These are phyloP conservation scores for Wickerhamomyces strasburgensis DNA, from an alignment of 805 yeast species.

Conservation along the genomic window DNA sequence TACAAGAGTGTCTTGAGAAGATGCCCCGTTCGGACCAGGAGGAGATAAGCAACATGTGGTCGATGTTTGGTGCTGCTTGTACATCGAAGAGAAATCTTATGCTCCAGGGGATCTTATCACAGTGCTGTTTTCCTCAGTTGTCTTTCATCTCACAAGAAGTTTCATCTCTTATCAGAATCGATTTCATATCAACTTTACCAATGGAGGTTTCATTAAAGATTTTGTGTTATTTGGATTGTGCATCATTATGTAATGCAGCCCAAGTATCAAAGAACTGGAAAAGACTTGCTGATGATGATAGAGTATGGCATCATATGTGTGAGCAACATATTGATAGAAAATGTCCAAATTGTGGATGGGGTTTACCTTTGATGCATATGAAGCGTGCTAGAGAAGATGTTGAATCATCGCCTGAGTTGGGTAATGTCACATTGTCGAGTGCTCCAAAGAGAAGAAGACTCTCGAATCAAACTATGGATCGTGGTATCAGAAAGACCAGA, in stretches of 20 bases:
- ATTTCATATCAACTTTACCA: conserved; percentile 82
- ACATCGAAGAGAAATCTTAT: conserved; percentile 66
- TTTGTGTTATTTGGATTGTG: conserved; percentile 85
- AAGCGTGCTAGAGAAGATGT: conserved; percentile 53
- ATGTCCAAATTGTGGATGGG: conserved; percentile 99
- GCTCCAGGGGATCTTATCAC: conserved; percentile 75
- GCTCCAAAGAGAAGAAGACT: conserved; percentile 23
- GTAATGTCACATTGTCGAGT: conserved; percentile 1
- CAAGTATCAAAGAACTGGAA: conserved; percentile 89
- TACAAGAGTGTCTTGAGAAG: conserved; percentile 52
- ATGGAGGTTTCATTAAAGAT: conserved; percentile 80
- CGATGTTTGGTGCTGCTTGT: conserved; percentile 73
- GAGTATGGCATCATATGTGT: conserved; percentile 98
- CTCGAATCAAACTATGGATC: conserved; percentile 20
- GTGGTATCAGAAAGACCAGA: conserved; percentile 42
- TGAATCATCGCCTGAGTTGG: conserved; percentile 13
- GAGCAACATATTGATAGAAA: conserved; percentile 97
- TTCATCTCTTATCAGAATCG: conserved; percentile 74
- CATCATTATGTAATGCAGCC: conserved; percentile 89
- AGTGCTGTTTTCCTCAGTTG: conserved; percentile 93
- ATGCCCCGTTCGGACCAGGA: conserved; percentile 69
- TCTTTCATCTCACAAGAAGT: conserved; percentile 83
- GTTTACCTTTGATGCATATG: conserved; percentile 90
- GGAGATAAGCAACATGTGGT: conserved; percentile 79
- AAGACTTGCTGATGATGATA: conserved; percentile 85